Percentiles rank a stretch among this genome's conserved stretches.
phyloP scores from a whole-genome alignment of 495 filamentous ascomycete genomes.

The Gamarada debralockiae region DNA sequence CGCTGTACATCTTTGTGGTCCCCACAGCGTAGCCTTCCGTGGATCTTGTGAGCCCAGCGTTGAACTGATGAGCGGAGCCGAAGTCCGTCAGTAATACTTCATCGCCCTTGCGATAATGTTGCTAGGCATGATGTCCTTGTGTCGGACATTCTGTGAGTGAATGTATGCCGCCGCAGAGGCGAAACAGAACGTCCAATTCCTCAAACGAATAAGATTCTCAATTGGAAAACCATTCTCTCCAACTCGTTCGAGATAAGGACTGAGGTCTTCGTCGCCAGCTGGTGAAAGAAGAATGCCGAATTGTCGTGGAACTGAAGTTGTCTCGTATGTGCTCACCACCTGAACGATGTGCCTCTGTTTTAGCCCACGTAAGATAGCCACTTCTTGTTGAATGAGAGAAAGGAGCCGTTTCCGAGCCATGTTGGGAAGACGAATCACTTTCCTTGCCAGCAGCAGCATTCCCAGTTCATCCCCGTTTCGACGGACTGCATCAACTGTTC shows the following conservation, averaged over 20 bases:
- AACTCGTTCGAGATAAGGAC: slow-evolving; percentile 3
- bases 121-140: slow-evolving; percentile 40
- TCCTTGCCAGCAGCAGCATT: too few species aligned
- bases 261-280: slow-evolving; percentile 9
- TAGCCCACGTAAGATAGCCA: not conserved
- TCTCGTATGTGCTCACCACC: slow-evolving; percentile 7
- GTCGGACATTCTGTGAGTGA: slow-evolving; percentile 30
- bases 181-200: slow-evolving; percentile 36
- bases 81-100: slow-evolving; percentile 38
- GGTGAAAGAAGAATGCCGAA: slow-evolving; percentile 7
- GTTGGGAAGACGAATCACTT: too few species aligned
- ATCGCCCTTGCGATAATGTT: slow-evolving; percentile 35
- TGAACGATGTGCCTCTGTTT: slow-evolving; percentile 3
- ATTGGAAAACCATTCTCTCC: not conserved
- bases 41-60: not conserved
- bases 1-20: slow-evolving; percentile 22
- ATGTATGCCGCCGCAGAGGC: slow-evolving; percentile 30
- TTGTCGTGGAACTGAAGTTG: not conserved
- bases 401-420: slow-evolving; percentile 4
- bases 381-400: slow-evolving; percentile 5
- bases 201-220: not conserved
- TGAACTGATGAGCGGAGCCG: slow-evolving; percentile 15
- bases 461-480: too few species aligned
- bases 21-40: not conserved
- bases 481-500: too few species aligned